Evolutionary conservation across 2,329 filamentous ascomycete genomes (phyloP).

Genomic region (Neoarthrinium moseri): DNA sequence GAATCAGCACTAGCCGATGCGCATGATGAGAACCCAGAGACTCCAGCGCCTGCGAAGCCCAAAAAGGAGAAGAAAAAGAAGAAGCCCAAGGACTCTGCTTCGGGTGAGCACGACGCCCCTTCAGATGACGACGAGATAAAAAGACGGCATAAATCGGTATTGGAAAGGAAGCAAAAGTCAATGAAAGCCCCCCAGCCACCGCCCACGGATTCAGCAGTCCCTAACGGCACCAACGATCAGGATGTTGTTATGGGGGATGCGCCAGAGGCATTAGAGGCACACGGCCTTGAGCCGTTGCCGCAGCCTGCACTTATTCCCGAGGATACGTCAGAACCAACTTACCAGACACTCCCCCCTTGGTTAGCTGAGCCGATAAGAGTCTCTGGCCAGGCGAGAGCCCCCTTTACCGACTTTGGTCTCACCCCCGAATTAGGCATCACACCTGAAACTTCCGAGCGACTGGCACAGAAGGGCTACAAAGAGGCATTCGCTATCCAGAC

Average conservation of each 20-base stretch:
- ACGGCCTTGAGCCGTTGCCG: slow-evolving; percentile 78
- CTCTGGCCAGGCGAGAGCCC: slow-evolving; percentile 53
- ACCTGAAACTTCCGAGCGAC: slow-evolving; percentile 54
- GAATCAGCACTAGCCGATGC: neutral
- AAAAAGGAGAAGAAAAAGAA: slow-evolving; percentile 34
- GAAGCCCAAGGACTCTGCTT: slow-evolving; percentile 13
- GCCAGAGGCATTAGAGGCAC: slow-evolving; percentile 43
- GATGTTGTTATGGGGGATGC: slow-evolving; percentile 22
- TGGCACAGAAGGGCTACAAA: slow-evolving; percentile 68
- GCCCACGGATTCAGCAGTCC: slow-evolving; percentile 14
- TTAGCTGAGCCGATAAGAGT: slow-evolving; percentile 73
- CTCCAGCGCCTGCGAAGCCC: too few species aligned
- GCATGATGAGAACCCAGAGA: slow-evolving; percentile 1
- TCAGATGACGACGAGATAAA: slow-evolving; percentile 16
- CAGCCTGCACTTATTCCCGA: slow-evolving; percentile 67
- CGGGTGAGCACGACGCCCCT: slow-evolving; percentile 5
- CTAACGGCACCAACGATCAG: slow-evolving; percentile 16
- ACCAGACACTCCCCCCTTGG: slow-evolving; percentile 80
- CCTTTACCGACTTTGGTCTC: slow-evolving; percentile 52
- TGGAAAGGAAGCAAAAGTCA: slow-evolving; percentile 56
- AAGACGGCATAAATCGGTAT: slow-evolving; percentile 45
- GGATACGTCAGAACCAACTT: slow-evolving; percentile 59
- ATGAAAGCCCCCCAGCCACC: slow-evolving; percentile 44
- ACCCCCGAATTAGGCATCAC: slow-evolving; percentile 60
- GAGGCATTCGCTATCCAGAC: slow-evolving; percentile 79